Base-by-base conservation (phyloP, 495 filamentous ascomycete genomes). In the Aspergillus baeticus region DNA sequence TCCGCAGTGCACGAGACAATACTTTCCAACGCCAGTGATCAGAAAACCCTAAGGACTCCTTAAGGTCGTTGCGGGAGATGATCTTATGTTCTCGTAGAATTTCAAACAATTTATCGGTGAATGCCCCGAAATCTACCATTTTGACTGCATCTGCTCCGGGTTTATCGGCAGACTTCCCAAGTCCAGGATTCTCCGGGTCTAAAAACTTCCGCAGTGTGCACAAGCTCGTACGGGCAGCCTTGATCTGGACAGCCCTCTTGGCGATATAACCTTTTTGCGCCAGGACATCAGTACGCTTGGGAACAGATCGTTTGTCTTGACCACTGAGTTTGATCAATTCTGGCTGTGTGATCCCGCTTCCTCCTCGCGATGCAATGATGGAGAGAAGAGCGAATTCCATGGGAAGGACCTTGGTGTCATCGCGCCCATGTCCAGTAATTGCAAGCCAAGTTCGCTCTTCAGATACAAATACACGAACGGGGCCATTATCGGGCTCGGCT, bases 291-390 rank as follows among this genome's bases (percentile, higher is more conserved):
- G 92, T 96, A 37, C 93, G 80, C 46, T 84, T 84, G 11, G 92
- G 91, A 6, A 96, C 82, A 2, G 92, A 96, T 39, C 91, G 81
- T 65, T 95, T 95, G 68, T 96, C 91, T 70, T 96, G 92, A 17
- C 87, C 86, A 57, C 89, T 91, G 8, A 88, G 65, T 29, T 74
- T 80, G 18, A 86, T 82, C n/a, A 96, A 75, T 17, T 92, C 85
- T 7, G 87, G 84, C 70, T 97, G 93, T 1, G 87, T 71, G 36
- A 96, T 88, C 13, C 92, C 92, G 18, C 83, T 71, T 33, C 79
- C 74, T 52, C 86, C 82, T 51, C 74, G 77, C 3, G 86, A 82
- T n/a, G 87, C 91, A 62, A 97, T 92, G 37, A 92, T 86, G 10
- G 88, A 86, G 11, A 97, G 78, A 15, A 87, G 79, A 17, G 78